Evolutionary conservation across 2,329 filamentous ascomycete genomes (phyloP).

Genomic region (Ceratocystis ficicola): DNA sequence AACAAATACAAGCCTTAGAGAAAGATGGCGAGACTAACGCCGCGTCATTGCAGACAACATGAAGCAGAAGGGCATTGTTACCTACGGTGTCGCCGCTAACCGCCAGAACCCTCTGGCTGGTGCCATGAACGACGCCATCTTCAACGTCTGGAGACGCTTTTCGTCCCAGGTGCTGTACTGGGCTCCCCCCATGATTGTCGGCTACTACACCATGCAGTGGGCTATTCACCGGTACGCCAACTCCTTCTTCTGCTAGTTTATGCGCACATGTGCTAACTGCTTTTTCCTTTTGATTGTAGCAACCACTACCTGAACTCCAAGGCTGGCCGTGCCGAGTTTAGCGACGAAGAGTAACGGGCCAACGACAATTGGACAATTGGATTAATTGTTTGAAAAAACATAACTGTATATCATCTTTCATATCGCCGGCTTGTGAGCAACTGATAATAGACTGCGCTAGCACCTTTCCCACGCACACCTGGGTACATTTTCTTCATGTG

Average conservation of each 20-base stretch:
- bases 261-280: neutral
- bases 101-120: constrained; percentile 79
- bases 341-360: constrained; percentile 27
- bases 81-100: constrained; percentile 73
- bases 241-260: neutral
- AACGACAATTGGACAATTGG: constrained; percentile 6
- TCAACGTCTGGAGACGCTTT: constrained; percentile 88
- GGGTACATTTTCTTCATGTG: neutral
- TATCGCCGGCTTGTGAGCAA: constrained; percentile 17
- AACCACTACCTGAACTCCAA: constrained; percentile 77
- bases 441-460: constrained; percentile 20
- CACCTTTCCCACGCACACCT: constrained; percentile 9
- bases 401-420: constrained; percentile 22
- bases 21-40: constrained; percentile 1
- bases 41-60: constrained; percentile 12
- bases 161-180: constrained; percentile 81
- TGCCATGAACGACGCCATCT: constrained; percentile 66
- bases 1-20: neutral
- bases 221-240: constrained; percentile 68
- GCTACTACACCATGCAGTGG: constrained; percentile 81
- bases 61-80: constrained; percentile 52
- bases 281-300: constrained; percentile 33
- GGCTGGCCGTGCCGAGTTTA: constrained; percentile 50
- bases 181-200: constrained; percentile 62
- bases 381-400: constrained; percentile 16